Evolutionary conservation across 2,329 filamentous ascomycete species (phyloP), one percentile per base, ranked within the genome.

Genomic region (Microcyclospora pomicola): DNA sequence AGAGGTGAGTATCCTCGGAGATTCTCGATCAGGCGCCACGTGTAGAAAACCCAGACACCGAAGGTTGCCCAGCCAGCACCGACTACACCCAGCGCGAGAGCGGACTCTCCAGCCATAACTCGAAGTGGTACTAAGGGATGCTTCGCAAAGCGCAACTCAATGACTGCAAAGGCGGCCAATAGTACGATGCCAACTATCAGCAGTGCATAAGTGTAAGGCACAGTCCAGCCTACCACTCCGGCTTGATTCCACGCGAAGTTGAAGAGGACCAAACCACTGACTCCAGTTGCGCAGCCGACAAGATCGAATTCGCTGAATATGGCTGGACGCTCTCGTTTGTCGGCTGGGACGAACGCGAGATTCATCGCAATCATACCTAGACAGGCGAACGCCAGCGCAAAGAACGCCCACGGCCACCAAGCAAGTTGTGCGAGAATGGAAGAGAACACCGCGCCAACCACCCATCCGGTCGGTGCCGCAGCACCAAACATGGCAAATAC

Each of bases 41-140:
- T 49, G 44, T 60, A 61, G 46, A 53, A 59, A 34, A 60, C 49
- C 59, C 59, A 61, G 31, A 55, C 50, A 4, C 52, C 51, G 35
- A 50, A 46, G 15, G 36, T 46, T 10, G 43, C 49, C 52, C 52
- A 55, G 3, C 51, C 52, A 24, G 19, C 19, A 24, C 19, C 46
- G 5, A 47, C 49, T 15, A 54, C 48, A 31, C 48, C 50, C 10
- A 55, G 45, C 2, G 49, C 47, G 15, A 53, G 38, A 4, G 42
- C 43, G 10, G 49, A 49, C 31, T 52, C 47, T 14, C 39, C 31
- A 31, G 47, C 41, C 15, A 55, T 35, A 15, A 41, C 49, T 33
- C 44, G 36, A n/a, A 54, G 32, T 11, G 52, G 52, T 9, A 55
- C 38, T 11, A 48, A 31, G 9, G 46, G 46, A 15, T 33, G 33